Evolutionary conservation across 2,329 filamentous ascomycete genomes (phyloP), one percentile per base, ranked within the genome.

Genomic region (Alternaria novae-zelandiae): DNA sequence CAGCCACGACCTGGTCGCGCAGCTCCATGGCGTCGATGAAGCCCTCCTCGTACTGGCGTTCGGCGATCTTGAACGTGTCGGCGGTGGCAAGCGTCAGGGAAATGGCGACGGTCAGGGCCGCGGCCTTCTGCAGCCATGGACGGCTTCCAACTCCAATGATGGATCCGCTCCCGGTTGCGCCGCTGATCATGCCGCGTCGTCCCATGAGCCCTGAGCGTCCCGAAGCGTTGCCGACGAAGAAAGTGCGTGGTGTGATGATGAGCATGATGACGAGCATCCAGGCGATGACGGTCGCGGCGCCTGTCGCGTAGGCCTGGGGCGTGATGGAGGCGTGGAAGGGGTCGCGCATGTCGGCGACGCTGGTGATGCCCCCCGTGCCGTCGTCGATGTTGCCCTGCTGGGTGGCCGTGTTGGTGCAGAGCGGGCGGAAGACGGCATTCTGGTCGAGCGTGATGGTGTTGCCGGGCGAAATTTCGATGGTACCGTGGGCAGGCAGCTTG

Each of bases 181-280:
- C 90, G 76, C 91, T 92, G 53, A 94, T 96, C 81, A 97, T 94
- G 62, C 94, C 93, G 75, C 92, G 89, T 25, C 91, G 86, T 46
- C 92, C 91, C 53, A 96, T 84, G 62, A 96, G 90, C 47, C 95
- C 92, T 51, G 92, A 89, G 26, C 84, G 83, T 36, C 86, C 84
- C 9, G 85, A 85, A 5, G 85, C 82, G 21, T 93, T 93, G 57
- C 93, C 93, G 62, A 96, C 89, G 66, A 97, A 90, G 78, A 96
- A 97, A 4, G 96, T 97, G 55, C 95, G 89, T n/a, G 95, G 95
- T 0, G 94, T 97, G 72, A 97, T 94, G 76, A 97, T 88, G 41
- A 98, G 89, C 87, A 97, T 96, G 67, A 97, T 92, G 70, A 97
- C 91, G 50, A 98, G 88, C 77, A 96, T 91, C 82, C 96, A 98